Conservation (phyloP, 2,329 filamentous ascomycete genomes). For the Phoma herbarum region DNA sequence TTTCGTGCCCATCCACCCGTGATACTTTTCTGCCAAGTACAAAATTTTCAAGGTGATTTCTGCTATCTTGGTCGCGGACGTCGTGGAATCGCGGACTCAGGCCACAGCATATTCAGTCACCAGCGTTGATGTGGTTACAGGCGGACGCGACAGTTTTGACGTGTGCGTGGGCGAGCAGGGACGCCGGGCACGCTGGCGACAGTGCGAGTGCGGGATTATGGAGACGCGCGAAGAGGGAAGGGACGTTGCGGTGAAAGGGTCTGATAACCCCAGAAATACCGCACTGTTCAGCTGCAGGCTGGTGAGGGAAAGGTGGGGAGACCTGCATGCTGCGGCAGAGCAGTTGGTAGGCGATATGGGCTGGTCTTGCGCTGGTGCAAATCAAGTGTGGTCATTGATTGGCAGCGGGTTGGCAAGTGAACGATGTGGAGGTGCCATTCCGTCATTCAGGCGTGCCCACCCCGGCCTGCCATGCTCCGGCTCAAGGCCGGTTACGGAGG, state of each 20-base stretch:
- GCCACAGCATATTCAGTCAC: slow-evolving; percentile 37
- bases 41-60: background rate
- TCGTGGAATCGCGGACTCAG: slow-evolving; percentile 30
- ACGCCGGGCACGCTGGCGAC: slow-evolving; percentile 1
- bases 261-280: slow-evolving; percentile 32
- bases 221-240: slow-evolving; percentile 8
- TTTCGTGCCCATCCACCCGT: slow-evolving; percentile 19
- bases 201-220: slow-evolving; percentile 8
- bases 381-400: slow-evolving; percentile 30
- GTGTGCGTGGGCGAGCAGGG: background rate
- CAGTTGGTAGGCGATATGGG: slow-evolving; percentile 22
- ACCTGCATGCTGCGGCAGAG: slow-evolving; percentile 26
- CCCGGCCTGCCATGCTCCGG: background rate
- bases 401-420: slow-evolving; percentile 22
- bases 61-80: slow-evolving; percentile 42
- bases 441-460: slow-evolving; percentile 14
- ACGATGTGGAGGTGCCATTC: slow-evolving; percentile 33
- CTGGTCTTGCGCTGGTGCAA: slow-evolving; percentile 24
- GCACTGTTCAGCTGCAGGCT: slow-evolving; percentile 30
- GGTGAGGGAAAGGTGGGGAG: slow-evolving; percentile 30
- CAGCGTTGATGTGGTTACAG: slow-evolving; percentile 6
- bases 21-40: slow-evolving; percentile 18
- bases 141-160: slow-evolving; percentile 2
- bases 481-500: slow-evolving; percentile 16
- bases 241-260: slow-evolving; percentile 32